Base-by-base conservation (phyloP, 2,329 filamentous ascomycete genomes). In the Alternaria novae-zelandiae region DNA sequence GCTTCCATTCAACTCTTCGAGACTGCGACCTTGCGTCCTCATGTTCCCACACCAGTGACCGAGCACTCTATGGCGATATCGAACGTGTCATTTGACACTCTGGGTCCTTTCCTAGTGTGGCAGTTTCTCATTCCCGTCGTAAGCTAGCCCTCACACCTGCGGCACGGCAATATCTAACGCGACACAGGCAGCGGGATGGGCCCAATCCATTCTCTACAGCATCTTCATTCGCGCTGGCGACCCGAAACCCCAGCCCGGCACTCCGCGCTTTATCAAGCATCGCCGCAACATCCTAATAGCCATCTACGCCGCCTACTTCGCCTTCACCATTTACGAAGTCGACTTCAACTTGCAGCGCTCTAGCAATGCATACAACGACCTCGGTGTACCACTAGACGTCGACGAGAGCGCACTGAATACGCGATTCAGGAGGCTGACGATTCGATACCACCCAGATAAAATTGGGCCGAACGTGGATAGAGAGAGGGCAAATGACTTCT, bases 241-340 rank as follows among this genome's bases (percentile, higher is more conserved):
- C 66, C 91, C 92, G 13, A 92, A 91, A 63, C 95, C 87, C 82
- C 61, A 82, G 70, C 88, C 91, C 36, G 88, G 92, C 79, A 85
- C 86, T n/a, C 85, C 89, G 3, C 89, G 89, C 69, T 92, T 88
- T 78, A 84, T 86, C 67, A 85, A 86, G 61, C 92, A 98, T 83
- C 90, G 93, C 64, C 91, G 91, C 61, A 88, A 89, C 72, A 95
- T 97, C 78, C 90, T 96, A 78, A 90, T 95, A 76, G 84, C 90
- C 70, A 92, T 98, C 74, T 90, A 98, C 54, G 84, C 90, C 53
- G 82, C 88, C 64, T 99, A 98, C 82, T 91, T 98, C 41, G 82
- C 91, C 68, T 97, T 97, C 85, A 97, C 94, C 50, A 89, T 98
- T 73, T 96, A 94, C 83, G 95, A 98, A 82, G 91, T 93, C 74